Base-by-base conservation (phyloP, 768 basidiomycete species). In the Boletus tomentosulus region DNA sequence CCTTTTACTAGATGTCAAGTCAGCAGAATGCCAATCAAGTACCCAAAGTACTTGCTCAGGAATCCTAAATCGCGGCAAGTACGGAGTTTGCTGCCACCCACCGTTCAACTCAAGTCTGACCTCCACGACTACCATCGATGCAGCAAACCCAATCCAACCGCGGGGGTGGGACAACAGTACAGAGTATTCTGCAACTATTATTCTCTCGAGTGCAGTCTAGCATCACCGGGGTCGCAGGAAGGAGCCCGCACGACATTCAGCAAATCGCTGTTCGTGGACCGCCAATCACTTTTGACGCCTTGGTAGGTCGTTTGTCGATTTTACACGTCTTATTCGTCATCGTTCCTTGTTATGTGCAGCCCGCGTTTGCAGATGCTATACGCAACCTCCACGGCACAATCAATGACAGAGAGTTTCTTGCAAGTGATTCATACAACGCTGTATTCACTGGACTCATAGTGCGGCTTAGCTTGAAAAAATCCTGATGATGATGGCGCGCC, bases 331-430 rank as follows among this genome's bases (percentile, higher is more conserved):
- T 12, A 15, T 31, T 53, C 35, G 51, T 25, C 2, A 37, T 15
- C 31, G 4, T 9, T 25, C 42, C 46, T 6, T 50, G 56, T 7
- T 8, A 16, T 27, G 15, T 31, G 28, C 27, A 85, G 83, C 73
- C 74, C 28, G 80, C 79, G 13, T 73, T 77, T 48, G 51, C 68
- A 33, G 78, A 87, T 64, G 79, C 78, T 12, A 33, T 82, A 10
- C 65, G 66, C 54, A 70, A 82, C 58, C 58, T 68, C 16, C 69
- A 70, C 42, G 70, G 79, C 3, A 70, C 71, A 30, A 61, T 77
- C 37, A 74, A 89, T 60, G 87, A 89, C 63, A 79, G 87, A 55
- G 66, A 79, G 28, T 67, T 87, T 57, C 66, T 88, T 66, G 86
- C 78, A 64, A 66, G 78, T 72, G 19, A 49, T 33, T 46, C 19